Conservation (phyloP, 2,329 filamentous ascomycete species). For the Ilyonectria destructans region DNA sequence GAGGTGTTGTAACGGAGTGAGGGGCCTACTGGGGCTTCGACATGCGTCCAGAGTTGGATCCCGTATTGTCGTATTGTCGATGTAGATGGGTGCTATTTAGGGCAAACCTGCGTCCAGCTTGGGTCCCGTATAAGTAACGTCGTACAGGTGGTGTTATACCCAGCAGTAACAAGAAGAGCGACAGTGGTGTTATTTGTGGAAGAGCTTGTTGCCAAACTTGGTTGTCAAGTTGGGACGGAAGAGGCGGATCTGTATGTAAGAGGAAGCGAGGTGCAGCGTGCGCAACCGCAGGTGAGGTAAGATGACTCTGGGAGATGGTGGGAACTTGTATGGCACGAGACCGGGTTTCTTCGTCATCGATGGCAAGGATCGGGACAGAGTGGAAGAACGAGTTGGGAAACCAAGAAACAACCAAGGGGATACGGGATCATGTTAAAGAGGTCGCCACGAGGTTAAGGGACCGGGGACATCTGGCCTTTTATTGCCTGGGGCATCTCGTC, state of each 20-base stretch:
- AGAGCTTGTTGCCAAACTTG: conserved; percentile 1
- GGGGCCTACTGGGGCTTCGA: background rate
- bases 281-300: conserved; percentile 27
- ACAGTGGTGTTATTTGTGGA: conserved; percentile 9
- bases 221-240: conserved; percentile 25
- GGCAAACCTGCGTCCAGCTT: conserved; percentile 1
- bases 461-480: conserved; percentile 24
- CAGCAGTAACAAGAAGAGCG: conserved; percentile 17
- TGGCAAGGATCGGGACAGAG: conserved; percentile 13
- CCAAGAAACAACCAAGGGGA: conserved; percentile 24
- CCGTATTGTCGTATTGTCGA: background rate
- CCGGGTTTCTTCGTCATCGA: conserved; percentile 33
- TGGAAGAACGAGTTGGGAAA: conserved; percentile 27
- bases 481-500: conserved; percentile 18
- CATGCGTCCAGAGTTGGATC: background rate
- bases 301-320: conserved; percentile 31
- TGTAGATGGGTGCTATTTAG: background rate
- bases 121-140: background rate
- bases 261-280: conserved; percentile 13
- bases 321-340: conserved; percentile 41
- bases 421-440: conserved; percentile 33
- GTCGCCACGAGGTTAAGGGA: conserved; percentile 10
- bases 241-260: conserved; percentile 34
- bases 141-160: conserved; percentile 29
- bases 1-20: background rate